Evolutionary conservation across 768 basidiomycete species (phyloP).

Genomic region (Leucocoprinus leucothites): DNA sequence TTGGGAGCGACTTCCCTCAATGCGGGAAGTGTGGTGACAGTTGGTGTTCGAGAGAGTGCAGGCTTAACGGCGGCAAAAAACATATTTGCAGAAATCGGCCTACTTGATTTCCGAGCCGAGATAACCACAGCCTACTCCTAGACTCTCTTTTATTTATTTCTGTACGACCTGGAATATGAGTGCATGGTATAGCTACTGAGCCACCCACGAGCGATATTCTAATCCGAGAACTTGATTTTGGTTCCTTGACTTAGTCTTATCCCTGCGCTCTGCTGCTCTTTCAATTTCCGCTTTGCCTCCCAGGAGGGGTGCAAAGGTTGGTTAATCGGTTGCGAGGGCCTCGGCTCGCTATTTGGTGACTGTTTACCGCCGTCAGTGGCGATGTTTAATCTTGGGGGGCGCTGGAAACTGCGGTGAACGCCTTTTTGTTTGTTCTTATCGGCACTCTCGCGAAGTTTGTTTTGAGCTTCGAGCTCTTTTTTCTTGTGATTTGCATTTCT

Average conservation of each 20-base stretch:
- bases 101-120: background rate
- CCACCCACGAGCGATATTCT: background rate
- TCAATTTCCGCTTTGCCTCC: slow-evolving; percentile 87
- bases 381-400: background rate
- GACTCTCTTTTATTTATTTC: background rate
- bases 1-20: slow-evolving; percentile 55
- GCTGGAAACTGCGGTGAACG: background rate
- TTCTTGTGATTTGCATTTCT: slow-evolving; percentile 89
- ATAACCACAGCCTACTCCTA: background rate
- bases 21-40: slow-evolving; percentile 55
- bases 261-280: slow-evolving; percentile 61
- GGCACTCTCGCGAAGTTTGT: background rate
- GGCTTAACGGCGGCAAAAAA: slow-evolving; percentile 48
- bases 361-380: background rate
- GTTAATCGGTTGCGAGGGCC: slow-evolving; percentile 13
- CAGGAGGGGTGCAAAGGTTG: slow-evolving; percentile 86
- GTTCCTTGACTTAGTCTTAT: slow-evolving; percentile 74
- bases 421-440: background rate
- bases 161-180: background rate
- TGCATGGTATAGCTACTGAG: too few relatives aligned
- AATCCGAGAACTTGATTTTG: slow-evolving; percentile 70
- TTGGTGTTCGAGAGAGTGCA: slow-evolving; percentile 67
- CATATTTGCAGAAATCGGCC: slow-evolving; percentile 36
- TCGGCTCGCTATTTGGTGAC: background rate
- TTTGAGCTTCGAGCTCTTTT: slow-evolving; percentile 23